phyloP scores from a whole-genome alignment of 1,284 basidiomycete species.

The Apiotrichum sp. region DNA sequence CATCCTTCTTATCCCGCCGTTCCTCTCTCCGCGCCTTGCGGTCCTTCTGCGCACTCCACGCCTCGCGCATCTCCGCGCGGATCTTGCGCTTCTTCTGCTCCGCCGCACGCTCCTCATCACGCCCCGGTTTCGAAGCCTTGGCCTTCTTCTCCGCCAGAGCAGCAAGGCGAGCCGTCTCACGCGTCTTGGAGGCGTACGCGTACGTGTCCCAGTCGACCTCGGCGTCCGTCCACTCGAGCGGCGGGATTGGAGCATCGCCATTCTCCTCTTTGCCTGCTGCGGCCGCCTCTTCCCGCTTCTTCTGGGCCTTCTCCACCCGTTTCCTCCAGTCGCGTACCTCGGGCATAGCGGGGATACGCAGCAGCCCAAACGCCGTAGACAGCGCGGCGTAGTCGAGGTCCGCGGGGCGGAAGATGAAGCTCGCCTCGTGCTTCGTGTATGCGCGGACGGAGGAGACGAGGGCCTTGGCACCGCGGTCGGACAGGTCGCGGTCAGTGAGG shows the following conservation, averaged over 20 bases:
- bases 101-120: constrained; percentile 38
- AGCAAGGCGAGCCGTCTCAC: constrained; percentile 68
- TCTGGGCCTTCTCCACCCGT: constrained; percentile 28
- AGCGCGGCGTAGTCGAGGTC: constrained; percentile 81
- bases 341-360: constrained; percentile 92
- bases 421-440: constrained; percentile 95
- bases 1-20: constrained; percentile 62
- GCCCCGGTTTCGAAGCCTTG: constrained; percentile 11
- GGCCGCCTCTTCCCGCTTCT: constrained; percentile 14
- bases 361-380: constrained; percentile 75
- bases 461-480: constrained; percentile 77
- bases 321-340: constrained; percentile 62
- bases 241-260: constrained; percentile 26
- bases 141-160: constrained; percentile 39
- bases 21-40: constrained; percentile 60
- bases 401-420: constrained; percentile 85
- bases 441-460: constrained; percentile 90
- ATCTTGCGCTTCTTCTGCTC: constrained; percentile 49
- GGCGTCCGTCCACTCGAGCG: constrained; percentile 61
- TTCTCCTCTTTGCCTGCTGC: constrained; percentile 2
- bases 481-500: constrained; percentile 62
- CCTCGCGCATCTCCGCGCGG: constrained; percentile 56
- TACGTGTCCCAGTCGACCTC: constrained; percentile 72
- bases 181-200: constrained; percentile 68
- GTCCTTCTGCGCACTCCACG: constrained; percentile 68